These are phyloP conservation scores for Phoma sp. DNA, from an alignment of 2,329 filamentous ascomycete genomes.

Conservation along the genomic window DNA sequence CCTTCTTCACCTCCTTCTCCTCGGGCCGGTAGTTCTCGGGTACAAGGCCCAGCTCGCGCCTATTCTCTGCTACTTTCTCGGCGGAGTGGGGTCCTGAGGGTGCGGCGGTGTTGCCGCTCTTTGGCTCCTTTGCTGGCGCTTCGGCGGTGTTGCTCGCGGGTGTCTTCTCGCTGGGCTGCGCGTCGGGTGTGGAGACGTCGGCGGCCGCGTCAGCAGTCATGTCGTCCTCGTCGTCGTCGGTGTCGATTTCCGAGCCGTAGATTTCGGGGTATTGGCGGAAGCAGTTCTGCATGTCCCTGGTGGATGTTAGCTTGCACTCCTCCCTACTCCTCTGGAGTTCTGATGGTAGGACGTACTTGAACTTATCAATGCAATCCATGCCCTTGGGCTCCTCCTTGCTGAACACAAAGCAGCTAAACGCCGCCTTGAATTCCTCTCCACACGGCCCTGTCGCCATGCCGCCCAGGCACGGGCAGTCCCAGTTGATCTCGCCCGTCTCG, in stretches of 20 bases:
- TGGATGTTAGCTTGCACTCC: constrained; percentile 10
- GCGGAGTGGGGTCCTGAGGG: constrained; percentile 19
- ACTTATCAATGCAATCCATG: constrained; percentile 96
- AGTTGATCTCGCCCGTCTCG: constrained; percentile 99
- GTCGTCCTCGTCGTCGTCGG: constrained; percentile 75
- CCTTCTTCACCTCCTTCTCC: constrained; percentile 19
- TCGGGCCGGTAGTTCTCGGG: constrained; percentile 29
- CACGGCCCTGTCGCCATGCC: constrained; percentile 98
- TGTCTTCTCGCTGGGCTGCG: not conserved
- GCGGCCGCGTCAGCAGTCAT: constrained; percentile 31
- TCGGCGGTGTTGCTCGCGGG: not conserved
- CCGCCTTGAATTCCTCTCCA: constrained; percentile 91
- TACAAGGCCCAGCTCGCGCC: constrained; percentile 25
- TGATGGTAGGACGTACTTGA: constrained; percentile 72
- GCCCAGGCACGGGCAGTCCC: constrained; percentile 97
- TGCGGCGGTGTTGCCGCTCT: constrained; percentile 13
- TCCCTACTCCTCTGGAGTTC: not conserved
- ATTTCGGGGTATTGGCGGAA: constrained; percentile 92
- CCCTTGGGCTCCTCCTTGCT: constrained; percentile 95
- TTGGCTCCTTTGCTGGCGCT: not conserved
- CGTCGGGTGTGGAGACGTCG: constrained; percentile 4
- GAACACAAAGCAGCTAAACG: constrained; percentile 99
- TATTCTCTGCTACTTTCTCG: constrained; percentile 18
- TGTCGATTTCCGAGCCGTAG: constrained; percentile 86
- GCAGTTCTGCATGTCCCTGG: constrained; percentile 94